Conservation (phyloP, 768 basidiomycete species). For the Suillus subalutaceus region DNA sequence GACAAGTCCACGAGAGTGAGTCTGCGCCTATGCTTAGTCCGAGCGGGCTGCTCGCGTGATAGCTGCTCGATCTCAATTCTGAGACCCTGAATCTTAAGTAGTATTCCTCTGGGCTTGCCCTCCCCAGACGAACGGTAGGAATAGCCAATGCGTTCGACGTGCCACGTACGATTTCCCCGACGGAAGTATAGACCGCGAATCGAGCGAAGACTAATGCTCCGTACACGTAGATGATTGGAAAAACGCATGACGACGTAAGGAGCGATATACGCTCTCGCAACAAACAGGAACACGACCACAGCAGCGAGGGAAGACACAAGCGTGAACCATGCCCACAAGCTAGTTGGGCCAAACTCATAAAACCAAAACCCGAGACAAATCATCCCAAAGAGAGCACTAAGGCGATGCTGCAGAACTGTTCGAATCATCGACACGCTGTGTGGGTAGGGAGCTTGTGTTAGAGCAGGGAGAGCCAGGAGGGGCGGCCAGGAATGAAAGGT, state of each 20-base stretch:
- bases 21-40: slow-evolving; percentile 38
- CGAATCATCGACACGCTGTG: background rate
- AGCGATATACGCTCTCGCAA: slow-evolving; percentile 66
- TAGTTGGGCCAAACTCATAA: slow-evolving; percentile 8
- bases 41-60: slow-evolving; percentile 21
- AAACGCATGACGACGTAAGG: slow-evolving; percentile 64
- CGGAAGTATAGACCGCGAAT: slow-evolving; percentile 76
- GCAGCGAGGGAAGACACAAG: slow-evolving; percentile 54
- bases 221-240: slow-evolving; percentile 64
- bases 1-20: slow-evolving; percentile 45
- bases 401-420: slow-evolving; percentile 6
- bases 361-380: background rate
- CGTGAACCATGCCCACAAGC: slow-evolving; percentile 39
- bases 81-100: slow-evolving; percentile 63
- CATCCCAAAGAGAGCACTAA: background rate
- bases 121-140: slow-evolving; percentile 56
- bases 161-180: slow-evolving; percentile 53
- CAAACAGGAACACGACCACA: slow-evolving; percentile 54
- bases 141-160: slow-evolving; percentile 67
- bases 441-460: background rate
- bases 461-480: background rate
- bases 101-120: slow-evolving; percentile 55
- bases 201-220: slow-evolving; percentile 76
- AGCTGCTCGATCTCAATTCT: slow-evolving; percentile 50
- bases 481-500: background rate